Conservation (phyloP, 2,329 filamentous ascomycete species). For the Claviceps cyperi region DNA sequence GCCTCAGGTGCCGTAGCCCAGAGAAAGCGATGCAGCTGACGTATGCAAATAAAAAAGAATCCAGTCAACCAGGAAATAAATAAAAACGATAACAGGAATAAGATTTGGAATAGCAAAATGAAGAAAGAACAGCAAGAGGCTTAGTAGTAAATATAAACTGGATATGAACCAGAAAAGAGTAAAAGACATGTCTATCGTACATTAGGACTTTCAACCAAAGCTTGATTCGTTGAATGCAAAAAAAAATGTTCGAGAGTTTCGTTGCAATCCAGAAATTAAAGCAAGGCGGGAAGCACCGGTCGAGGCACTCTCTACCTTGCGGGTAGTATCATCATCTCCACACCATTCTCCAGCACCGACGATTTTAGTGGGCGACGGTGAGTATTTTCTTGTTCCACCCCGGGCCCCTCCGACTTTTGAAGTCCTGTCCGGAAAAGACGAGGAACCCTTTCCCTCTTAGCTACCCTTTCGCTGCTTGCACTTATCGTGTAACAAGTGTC, state of each 20-base stretch:
- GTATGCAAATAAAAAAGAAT: neutral
- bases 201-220: neutral
- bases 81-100: neutral
- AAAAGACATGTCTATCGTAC: neutral
- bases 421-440: too few relatives aligned
- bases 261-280: neutral
- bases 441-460: neutral
- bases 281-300: neutral
- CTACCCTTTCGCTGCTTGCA: conserved; percentile 52
- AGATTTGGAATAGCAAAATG: neutral
- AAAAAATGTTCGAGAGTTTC: neutral
- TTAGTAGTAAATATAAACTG: neutral
- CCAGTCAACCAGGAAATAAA: neutral
- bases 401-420: neutral
- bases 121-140: neutral
- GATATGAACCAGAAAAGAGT: neutral
- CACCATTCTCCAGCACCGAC: neutral
- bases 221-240: neutral
- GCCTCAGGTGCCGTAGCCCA: neutral
- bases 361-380: neutral
- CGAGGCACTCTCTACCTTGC: neutral
- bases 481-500: conserved; percentile 75
- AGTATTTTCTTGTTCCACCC: neutral
- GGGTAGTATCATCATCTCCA: neutral
- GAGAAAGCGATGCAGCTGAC: neutral